Evolutionary conservation across 257 asterid species (phyloP), one percentile per base, ranked within the genome.

Genomic region (Solanum sejunctum): DNA sequence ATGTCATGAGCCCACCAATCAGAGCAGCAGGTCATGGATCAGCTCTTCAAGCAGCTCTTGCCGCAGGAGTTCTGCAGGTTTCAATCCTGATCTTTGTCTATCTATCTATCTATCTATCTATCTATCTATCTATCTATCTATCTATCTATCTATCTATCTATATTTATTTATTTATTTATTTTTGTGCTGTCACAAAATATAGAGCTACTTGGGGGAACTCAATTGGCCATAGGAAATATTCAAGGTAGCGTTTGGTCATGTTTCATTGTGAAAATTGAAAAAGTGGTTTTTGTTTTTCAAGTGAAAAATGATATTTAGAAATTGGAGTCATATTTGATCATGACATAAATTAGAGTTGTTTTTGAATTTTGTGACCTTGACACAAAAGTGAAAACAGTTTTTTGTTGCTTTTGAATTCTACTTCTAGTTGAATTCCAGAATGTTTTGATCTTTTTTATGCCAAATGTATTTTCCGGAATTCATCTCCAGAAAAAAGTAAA

Each of bases 21-120:
- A 91, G 99, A 90, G 98, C 93, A 84, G 88, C 93, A 49, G 98
- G 97, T 80, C 99, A 96, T 87, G 96, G 93, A 71, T 93, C 90
- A 91, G 97, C 97, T 89, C 99, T 96, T 90, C 99, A 93, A 90
- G 98, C 94, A 87, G 99, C 99, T 84, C 97, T 96, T 85, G 90
- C 99, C 41, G 90, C 89, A 15, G 98, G 99, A 60, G 64, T 92
- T 86, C 93, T 96, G 77, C 98, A 95, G 99, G 98, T 93, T 87
- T 81, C 18, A 28, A 41, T 52, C 83, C 12, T 1, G 26, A 49
- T 78, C 18, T 15, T 16, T 52, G n/a, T n/a, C n/a, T n/a, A n/a
- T n/a, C n/a, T n/a, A n/a, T n/a, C n/a, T n/a, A n/a, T n/a, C n/a
- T n/a, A n/a, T n/a, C n/a, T n/a, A n/a, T n/a, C n/a, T n/a, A n/a